Base-by-base conservation (phyloP, 805 yeast genomes). In the Metschnikowia lachancei region DNA sequence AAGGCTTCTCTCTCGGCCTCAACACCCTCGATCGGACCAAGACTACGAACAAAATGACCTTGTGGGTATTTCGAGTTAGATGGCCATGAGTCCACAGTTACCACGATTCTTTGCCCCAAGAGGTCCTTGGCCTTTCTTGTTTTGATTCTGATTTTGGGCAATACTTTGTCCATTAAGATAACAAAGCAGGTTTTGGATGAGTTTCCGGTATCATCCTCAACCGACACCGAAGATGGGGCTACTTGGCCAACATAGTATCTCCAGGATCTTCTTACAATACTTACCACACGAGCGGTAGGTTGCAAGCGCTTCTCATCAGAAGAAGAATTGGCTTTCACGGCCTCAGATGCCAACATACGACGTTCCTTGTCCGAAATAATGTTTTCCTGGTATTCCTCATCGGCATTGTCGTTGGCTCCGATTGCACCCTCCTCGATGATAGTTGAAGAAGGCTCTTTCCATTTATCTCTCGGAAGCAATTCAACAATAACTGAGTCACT, bases 1-100 rank as follows among this genome's bases (percentile, higher is more conserved):
- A 94, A 72, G 1, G 98, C 97, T 62, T 94, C 98, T 10, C 97
- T 92, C 68, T 94, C 99, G 2, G 99, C 98, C 58, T 85, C 87
- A 39, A 87, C 87, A 49, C 90, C 83, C 67, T 94, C 99, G 41
- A 92, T 80, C 16, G 80, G 91, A 53, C 99, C 99, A 28, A 94
- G 75, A 36, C 84, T 76, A 58, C 97, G 79, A 3, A 94, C 92
- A 62, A 88, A 92, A 66, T 94, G 99, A 8, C 99, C 99, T 59
- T 86, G 86, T 4, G 99, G 99, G 54, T 80, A 82, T 49, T 87
- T 83, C 5, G 96, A 86, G 49, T 80, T 75, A 0, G 82, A 69
- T 1, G 95, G 87, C 99, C 99, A 94, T 9, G 90, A 77, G 62
- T 94, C 99, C 35, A 95, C 83, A 0, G 95, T 88, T 17, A 92